Conservation (phyloP, 805 yeast genomes). For the Priceomyces carsonii region DNA sequence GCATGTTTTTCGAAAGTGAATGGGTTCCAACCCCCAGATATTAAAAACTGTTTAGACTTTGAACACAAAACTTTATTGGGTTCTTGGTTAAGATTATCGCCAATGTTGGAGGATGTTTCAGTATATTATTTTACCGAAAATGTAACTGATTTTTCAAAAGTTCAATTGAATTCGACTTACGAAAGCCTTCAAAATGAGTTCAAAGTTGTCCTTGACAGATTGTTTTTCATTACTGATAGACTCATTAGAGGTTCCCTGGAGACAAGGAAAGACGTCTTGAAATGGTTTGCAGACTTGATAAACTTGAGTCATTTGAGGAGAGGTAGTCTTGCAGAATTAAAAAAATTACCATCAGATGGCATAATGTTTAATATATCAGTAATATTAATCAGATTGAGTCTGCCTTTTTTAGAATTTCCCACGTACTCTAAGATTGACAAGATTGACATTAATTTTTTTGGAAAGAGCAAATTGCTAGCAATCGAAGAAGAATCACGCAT, state of each 20-base stretch:
- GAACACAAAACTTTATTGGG: constrained; percentile 73
- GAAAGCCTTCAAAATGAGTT: constrained; percentile 67
- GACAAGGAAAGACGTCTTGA: constrained; percentile 63
- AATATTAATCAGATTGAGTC: constrained; percentile 68
- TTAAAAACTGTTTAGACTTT: constrained; percentile 47
- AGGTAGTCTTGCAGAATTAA: constrained; percentile 76
- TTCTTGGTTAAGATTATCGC: constrained; percentile 73
- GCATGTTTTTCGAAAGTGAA: constrained; percentile 56
- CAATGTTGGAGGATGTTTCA: constrained; percentile 57
- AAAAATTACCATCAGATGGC: constrained; percentile 71
- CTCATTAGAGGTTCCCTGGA: constrained; percentile 70
- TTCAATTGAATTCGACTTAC: constrained; percentile 50
- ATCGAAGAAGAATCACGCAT: constrained; percentile 80
- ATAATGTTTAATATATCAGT: constrained; percentile 76
- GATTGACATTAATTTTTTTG: constrained; percentile 72
- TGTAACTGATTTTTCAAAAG: constrained; percentile 18
- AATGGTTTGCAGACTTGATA: constrained; percentile 71
- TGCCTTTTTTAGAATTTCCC: constrained; percentile 75
- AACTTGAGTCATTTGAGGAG: constrained; percentile 84
- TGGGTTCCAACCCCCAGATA: constrained; percentile 49
- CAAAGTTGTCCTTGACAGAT: constrained; percentile 55
- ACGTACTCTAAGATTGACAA: constrained; percentile 68
- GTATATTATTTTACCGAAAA: constrained; percentile 43
- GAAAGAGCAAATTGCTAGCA: constrained; percentile 55
- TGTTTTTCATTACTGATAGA: constrained; percentile 70